Evolutionary conservation across 2,329 filamentous ascomycete species (phyloP), one percentile per base, ranked within the genome.

Genomic region (Monilinia fructicola): DNA sequence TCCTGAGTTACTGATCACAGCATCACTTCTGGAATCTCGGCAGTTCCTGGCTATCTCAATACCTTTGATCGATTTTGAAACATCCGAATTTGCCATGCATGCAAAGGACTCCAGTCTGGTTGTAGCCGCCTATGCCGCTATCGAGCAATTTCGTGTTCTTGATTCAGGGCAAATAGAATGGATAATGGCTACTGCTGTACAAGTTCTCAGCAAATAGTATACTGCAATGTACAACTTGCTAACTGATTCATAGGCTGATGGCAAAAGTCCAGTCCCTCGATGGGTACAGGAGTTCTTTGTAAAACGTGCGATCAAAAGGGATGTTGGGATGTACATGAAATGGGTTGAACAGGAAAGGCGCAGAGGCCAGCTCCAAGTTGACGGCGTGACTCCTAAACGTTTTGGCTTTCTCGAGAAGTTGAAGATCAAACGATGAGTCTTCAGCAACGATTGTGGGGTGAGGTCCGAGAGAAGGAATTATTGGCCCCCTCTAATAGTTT

Each of bases 171-270:
- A 78, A 23, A 81, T 91, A 56, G 87, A 90, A 76, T 95, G 91
- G 91, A 80, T 89, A 67, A 93, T 94, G 89, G 89, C 86, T 11
- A 93, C 90, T 12, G 84, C 87, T 14, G 90, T 87, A 60, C 3
- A 44, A 60, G 31, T 26, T 14, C 28, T 50, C 44, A 23, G n/a
- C 28, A 38, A 21, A 50, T 18, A 26, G 14, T 38, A 38, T 54
- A 21, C 4, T 38, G 58, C 26, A n/a, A 21, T 50, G 21, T 40
- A 50, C 14, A 21, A 11, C 38, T 38, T 50, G 28, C 58, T 60
- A 50, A 60, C 28, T 38, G 28, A 12, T 60, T 44, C n/a, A 7
- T 60, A 60, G 58, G 48, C 58, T 67, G 85, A 93, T 75, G 90
- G 90, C 0, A 82, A 82, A 64, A 91, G 91, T 0, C 77, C 83